Evolutionary conservation across 352 stramenopile species (phyloP).

Genomic region (Pythium brassicae): DNA sequence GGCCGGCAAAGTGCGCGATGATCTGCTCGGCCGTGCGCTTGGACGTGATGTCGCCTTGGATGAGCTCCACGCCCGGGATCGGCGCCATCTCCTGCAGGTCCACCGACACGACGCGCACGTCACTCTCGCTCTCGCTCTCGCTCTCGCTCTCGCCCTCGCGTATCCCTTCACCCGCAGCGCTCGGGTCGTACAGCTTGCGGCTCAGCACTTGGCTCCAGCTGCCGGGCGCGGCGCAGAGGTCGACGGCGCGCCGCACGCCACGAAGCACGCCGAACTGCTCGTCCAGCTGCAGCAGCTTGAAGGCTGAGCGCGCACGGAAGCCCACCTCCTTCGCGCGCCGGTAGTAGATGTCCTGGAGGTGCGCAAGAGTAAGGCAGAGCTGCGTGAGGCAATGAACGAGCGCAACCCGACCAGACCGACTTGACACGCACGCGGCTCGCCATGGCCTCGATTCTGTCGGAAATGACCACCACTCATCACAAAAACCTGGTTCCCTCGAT

Average conservation of each 20-base stretch:
- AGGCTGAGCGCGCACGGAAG: slow-evolving; percentile 96
- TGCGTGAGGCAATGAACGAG: not conserved
- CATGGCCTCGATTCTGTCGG: no score
- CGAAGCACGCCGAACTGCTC: slow-evolving; percentile 96
- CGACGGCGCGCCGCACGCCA: slow-evolving; percentile 91
- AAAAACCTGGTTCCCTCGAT: no score
- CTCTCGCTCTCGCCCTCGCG: no score
- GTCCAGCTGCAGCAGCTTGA: slow-evolving; percentile 99
- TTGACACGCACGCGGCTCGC: no score
- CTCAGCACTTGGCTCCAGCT: slow-evolving; percentile 98
- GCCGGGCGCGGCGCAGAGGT: slow-evolving; percentile 97
- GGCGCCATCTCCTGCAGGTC: slow-evolving; percentile 99
- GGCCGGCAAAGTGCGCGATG: slow-evolving; percentile 91
- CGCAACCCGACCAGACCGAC: no score
- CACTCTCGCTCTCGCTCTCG: slow-evolving; percentile 18
- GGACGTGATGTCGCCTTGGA: slow-evolving; percentile 97
- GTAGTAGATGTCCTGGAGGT: slow-evolving; percentile 84
- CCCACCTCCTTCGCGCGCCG: slow-evolving; percentile 93
- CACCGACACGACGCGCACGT: slow-evolving; percentile 94
- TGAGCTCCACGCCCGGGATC: slow-evolving; percentile 92
- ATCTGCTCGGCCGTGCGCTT: slow-evolving; percentile 95
- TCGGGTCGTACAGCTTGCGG: slow-evolving; percentile 77
- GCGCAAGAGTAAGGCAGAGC: not conserved
- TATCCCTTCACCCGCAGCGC: slow-evolving; percentile 17
- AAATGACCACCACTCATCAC: no score